phyloP scores from a whole-genome alignment of 345 rosid genomes.

The Gossypium stocksii region DNA sequence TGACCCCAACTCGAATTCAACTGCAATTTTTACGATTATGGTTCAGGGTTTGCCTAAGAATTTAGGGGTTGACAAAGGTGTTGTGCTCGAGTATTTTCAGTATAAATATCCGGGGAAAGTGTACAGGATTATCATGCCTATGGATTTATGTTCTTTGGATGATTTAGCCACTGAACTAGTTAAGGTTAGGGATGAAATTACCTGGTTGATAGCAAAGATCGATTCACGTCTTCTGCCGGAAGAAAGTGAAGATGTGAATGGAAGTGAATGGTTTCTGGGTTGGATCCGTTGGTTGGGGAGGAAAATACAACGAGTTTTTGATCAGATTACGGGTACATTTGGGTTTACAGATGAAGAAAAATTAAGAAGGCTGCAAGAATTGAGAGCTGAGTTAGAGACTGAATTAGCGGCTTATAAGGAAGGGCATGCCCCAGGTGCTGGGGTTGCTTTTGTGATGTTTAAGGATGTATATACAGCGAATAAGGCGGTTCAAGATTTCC shows the following conservation, averaged over 20 bases:
- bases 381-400: slow-evolving; percentile 69
- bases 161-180: slow-evolving; percentile 82
- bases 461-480: slow-evolving; percentile 95
- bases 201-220: slow-evolving; percentile 84
- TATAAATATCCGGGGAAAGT: slow-evolving; percentile 80
- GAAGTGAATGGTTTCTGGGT: slow-evolving; percentile 28
- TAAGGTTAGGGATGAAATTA: slow-evolving; percentile 75
- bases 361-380: slow-evolving; percentile 68
- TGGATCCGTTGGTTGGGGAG: slow-evolving; percentile 30
- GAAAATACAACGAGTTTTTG: slow-evolving; percentile 40
- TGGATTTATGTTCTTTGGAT: slow-evolving; percentile 95
- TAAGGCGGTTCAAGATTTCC: slow-evolving; percentile 83
- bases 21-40: slow-evolving; percentile 83
- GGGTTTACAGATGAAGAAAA: slow-evolving; percentile 70
- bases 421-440: slow-evolving; percentile 81
- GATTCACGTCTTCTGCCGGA: slow-evolving; percentile 68
- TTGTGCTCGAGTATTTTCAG: slow-evolving; percentile 68
- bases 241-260: slow-evolving; percentile 31
- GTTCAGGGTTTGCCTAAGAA: slow-evolving; percentile 87
- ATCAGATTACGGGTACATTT: slow-evolving; percentile 35
- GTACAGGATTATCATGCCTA: slow-evolving; percentile 70
- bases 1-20: slow-evolving; percentile 53
- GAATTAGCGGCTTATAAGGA: slow-evolving; percentile 66
- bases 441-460: slow-evolving; percentile 87
- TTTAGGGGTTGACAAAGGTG: slow-evolving; percentile 58